Evolutionary conservation across 177 flowering plant genomes (phyloP), one percentile per base, ranked within the genome.

Genomic region (Vitis hybrid): DNA sequence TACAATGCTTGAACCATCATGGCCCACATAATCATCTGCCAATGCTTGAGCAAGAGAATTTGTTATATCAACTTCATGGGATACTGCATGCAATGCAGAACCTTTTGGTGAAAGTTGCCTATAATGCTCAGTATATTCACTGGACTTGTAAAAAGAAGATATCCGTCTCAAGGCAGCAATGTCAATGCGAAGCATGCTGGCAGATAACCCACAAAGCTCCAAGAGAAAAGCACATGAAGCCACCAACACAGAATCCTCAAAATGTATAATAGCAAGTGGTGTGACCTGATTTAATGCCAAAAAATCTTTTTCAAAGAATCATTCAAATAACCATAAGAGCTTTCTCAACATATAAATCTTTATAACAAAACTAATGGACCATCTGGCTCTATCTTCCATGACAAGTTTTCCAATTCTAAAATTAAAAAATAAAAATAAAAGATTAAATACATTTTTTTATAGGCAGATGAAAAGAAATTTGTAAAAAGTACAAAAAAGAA

Each of bases 191-290:
- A 93, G 90, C 88, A 82, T 82, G 74, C 81, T 81, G 67, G 96
- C 88, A 77, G 97, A 87, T 76, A 90, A 78, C 17, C 99, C 97
- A 89, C 98, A 91, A 74, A 95, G 88, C 86, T 95, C 99, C 82
- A 91, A 68, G 21, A 93, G 87, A 75, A 88, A 85, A 69, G 94
- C 88, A 82, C 97, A 95, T 64, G 99, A 88, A 60, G 97, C 89
- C 66, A 91, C 97, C 82, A 93, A 72, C 59, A 87, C 75, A 55
- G 90, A 75, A 74, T 95, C 87, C 72, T 90, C 94, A 81, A 89
- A 95, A 75, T 93, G 91, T 70, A 81, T 72, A 68, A 93, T 77
- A 66, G 98, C 98, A 71, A 93, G 89, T 67, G 98, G 97, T 62
- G 87, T 78, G 57, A 91, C 97, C 99, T 95, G 73, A 63, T 50